Evolutionary conservation across 202 grass and related monocot genomes (phyloP), one percentile per base, ranked within the genome.

Genomic region (Zizania palustris): DNA sequence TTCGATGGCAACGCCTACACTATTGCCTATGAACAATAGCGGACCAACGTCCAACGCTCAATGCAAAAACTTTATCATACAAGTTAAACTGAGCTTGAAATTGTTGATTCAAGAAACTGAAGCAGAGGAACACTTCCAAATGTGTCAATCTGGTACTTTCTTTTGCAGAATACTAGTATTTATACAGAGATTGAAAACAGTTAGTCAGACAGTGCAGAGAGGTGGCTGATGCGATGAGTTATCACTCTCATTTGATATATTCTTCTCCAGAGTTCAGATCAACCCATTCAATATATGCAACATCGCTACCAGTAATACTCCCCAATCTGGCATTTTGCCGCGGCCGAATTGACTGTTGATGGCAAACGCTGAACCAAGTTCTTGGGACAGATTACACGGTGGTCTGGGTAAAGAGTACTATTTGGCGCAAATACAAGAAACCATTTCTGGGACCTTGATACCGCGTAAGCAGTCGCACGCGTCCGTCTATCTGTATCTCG

Each of bases 401-500:
- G 42, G 60, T 83, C 60, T 55, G 40, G 57, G 84, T 12, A 21
- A 33, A 44, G 36, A 44, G 50, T 44, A 46, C 9, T 51, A 51
- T 51, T 5, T 45, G 67, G 63, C 59, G 72, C 41, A 56, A 16
- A 21, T 48, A 80, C 76, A 85, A 72, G 18, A 85, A 80, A 75
- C 15, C 50, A 45, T 55, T 72, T 62, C 63, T 21, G 8, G 58
- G 72, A 67, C 75, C 34, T 67, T 45, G 6, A 13, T 5, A 40
- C 42, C 53, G 73, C 12, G 20, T 11, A 15, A 64, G 10, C 22
- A 63, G 42, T 40, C 33, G 2, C 0, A 7, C 33, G 37, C 51
- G 20, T 53, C 48, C 45, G 75, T 93, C 82, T 55, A 92, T 86
- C 96, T 82, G 74, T 89, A 93, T 80, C 88, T 85, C 71, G 87